phyloP scores from a whole-genome alignment of 192 early-diverging fungal genomes.

The Podila minutissima region DNA sequence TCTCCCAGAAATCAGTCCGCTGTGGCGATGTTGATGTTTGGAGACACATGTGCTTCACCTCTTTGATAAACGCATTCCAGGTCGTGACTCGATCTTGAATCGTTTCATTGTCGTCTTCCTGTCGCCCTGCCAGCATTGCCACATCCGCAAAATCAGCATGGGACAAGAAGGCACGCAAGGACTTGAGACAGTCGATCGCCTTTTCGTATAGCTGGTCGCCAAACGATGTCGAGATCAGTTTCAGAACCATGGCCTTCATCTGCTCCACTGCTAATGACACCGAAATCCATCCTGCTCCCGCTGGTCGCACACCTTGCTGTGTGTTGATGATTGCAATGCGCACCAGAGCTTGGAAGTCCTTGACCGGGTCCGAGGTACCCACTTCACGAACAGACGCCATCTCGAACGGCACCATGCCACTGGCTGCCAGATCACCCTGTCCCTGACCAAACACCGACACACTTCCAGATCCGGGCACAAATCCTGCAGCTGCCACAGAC shows the following conservation, averaged over 20 bases:
- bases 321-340: slow-evolving; percentile 47
- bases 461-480: slow-evolving; percentile 7
- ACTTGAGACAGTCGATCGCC: slow-evolving; percentile 63
- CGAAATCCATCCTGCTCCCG: slow-evolving; percentile 50
- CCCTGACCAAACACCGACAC: slow-evolving; percentile 15
- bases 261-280: slow-evolving; percentile 62
- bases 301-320: slow-evolving; percentile 61
- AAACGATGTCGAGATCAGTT: slow-evolving; percentile 63
- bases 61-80: slow-evolving; percentile 65
- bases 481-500: slow-evolving; percentile 13
- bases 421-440: slow-evolving; percentile 39
- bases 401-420: slow-evolving; percentile 42
- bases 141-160: slow-evolving; percentile 7
- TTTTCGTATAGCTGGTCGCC: slow-evolving; percentile 66
- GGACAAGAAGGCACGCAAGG: slow-evolving; percentile 50
- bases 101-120: slow-evolving; percentile 24
- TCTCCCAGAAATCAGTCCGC: slow-evolving; percentile 64
- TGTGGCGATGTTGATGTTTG: slow-evolving; percentile 28
- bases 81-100: slow-evolving; percentile 23
- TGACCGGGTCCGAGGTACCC: slow-evolving; percentile 64
- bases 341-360: slow-evolving; percentile 71
- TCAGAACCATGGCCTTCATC: slow-evolving; percentile 60
- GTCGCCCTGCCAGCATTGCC: background rate
- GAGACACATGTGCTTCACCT: slow-evolving; percentile 51
- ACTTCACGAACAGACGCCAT: slow-evolving; percentile 57